Percentiles rank a stretch among this genome's conserved stretches.
Conservation (phyloP, 2,329 filamentous ascomycete species). For the Talaromyces sp. region DNA sequence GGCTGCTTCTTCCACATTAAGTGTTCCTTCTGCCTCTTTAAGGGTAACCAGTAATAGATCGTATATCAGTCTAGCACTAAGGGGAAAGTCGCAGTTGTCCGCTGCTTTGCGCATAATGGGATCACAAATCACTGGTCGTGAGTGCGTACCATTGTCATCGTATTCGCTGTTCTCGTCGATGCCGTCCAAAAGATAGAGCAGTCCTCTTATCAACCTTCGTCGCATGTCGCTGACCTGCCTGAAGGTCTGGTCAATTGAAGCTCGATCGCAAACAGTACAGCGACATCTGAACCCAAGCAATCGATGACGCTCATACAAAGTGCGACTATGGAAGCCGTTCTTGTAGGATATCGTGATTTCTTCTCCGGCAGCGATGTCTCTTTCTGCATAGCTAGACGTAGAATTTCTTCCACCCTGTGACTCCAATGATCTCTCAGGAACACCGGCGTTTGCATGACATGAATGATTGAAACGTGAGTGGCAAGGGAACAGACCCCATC, state of each 20-base stretch:
- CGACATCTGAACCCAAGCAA: slow-evolving; percentile 14
- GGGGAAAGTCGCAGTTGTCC: slow-evolving; percentile 11
- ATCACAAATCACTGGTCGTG: slow-evolving; percentile 13
- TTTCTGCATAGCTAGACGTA: neutral
- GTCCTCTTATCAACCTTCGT: neutral
- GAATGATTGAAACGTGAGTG: slow-evolving; percentile 15
- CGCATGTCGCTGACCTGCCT: slow-evolving; percentile 17
- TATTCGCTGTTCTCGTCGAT: slow-evolving; percentile 1
- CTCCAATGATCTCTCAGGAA: neutral
- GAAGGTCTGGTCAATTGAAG: neutral
- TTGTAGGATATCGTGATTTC: slow-evolving; percentile 14
- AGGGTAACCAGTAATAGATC: slow-evolving; percentile 11
- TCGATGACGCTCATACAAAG: slow-evolving; percentile 13
- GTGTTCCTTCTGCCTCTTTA: slow-evolving; percentile 19
- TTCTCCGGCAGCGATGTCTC: slow-evolving; percentile 8
- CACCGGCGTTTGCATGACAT: neutral
- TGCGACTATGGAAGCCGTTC: neutral
- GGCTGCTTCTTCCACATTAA: slow-evolving; percentile 14
- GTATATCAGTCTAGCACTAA: slow-evolving; percentile 16
- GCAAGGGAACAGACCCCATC: neutral
- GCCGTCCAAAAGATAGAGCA: slow-evolving; percentile 1
- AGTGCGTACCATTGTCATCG: neutral
- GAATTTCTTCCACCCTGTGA: neutral
- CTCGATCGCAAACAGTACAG: slow-evolving; percentile 15
- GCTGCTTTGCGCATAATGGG: slow-evolving; percentile 13